Percentiles rank a stretch among this genome's conserved stretches.
phyloP scores from a whole-genome alignment of 306 rosid genomes.

The Carpinus viminea region DNA sequence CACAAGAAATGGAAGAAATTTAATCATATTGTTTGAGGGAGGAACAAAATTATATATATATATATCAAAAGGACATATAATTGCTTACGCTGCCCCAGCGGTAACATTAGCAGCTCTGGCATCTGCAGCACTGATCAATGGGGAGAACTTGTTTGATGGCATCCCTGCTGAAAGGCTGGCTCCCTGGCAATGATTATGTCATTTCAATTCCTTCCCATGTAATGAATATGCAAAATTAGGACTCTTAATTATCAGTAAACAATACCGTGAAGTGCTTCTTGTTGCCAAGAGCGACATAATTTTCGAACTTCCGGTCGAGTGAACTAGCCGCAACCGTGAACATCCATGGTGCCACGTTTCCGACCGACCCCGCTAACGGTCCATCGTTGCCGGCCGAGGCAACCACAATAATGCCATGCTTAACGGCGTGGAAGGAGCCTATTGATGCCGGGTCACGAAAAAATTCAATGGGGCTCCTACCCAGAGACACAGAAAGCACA shows the following conservation, averaged over 20 bases:
- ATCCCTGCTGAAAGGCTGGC: slow-evolving; percentile 48
- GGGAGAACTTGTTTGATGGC: slow-evolving; percentile 43
- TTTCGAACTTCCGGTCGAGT: slow-evolving; percentile 42
- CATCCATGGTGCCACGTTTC: slow-evolving; percentile 69
- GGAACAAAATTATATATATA: background rate
- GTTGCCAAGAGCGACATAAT: slow-evolving; percentile 47
- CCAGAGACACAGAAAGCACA: slow-evolving; percentile 50
- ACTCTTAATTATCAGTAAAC: too few relatives aligned
- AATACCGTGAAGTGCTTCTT: background rate
- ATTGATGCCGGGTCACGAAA: slow-evolving; percentile 37
- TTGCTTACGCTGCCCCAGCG: slow-evolving; percentile 37
- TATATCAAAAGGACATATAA: background rate
- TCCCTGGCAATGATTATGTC: slow-evolving; percentile 42
- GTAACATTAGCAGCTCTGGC: slow-evolving; percentile 21
- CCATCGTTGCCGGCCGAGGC: slow-evolving; percentile 68
- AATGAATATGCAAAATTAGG: background rate
- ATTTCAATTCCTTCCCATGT: background rate
- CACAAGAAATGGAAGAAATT: background rate
- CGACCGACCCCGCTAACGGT: slow-evolving; percentile 39
- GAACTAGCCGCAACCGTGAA: slow-evolving; percentile 80
- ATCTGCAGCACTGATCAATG: slow-evolving; percentile 39
- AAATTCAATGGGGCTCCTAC: slow-evolving; percentile 20
- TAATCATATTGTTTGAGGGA: background rate
- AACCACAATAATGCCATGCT: slow-evolving; percentile 42
- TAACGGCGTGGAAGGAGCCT: slow-evolving; percentile 62